Conservation (phyloP, 805 yeast species). For the Kazachstania viticola region DNA sequence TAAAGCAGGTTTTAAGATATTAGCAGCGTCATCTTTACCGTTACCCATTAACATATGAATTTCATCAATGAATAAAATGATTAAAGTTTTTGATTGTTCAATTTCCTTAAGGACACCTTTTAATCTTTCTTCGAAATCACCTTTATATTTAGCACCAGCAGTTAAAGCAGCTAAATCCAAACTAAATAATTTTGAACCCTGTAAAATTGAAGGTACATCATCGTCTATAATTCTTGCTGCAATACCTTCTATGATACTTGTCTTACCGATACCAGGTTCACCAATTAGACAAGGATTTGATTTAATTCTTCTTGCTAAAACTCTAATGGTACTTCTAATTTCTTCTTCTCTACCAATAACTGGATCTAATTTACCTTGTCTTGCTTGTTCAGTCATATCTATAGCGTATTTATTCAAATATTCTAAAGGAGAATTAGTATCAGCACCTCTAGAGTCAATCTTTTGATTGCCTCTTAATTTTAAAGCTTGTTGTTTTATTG, state of each 20-base stretch:
- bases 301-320: constrained; percentile 91
- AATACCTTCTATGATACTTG: constrained; percentile 96
- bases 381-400: constrained; percentile 87
- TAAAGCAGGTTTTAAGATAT: constrained; percentile 89
- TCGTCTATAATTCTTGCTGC: constrained; percentile 94
- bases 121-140: constrained; percentile 96
- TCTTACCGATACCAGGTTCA: constrained; percentile 99
- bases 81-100: constrained; percentile 75
- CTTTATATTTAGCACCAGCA: constrained; percentile 98
- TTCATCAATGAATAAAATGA: constrained; percentile 89
- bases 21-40: constrained; percentile 95
- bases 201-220: constrained; percentile 85
- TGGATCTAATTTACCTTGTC: constrained; percentile 92
- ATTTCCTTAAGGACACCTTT: constrained; percentile 94
- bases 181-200: constrained; percentile 71
- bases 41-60: constrained; percentile 99
- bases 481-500: constrained; percentile 65
- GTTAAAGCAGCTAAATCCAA: constrained; percentile 92
- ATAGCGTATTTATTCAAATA: constrained; percentile 82
- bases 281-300: constrained; percentile 95
- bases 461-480: constrained; percentile 81
- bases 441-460: constrained; percentile 90
- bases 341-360: constrained; percentile 99
- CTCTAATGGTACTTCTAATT: constrained; percentile 88
- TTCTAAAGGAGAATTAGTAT: constrained; percentile 74